phyloP scores from a whole-genome alignment of 2,329 filamentous ascomycete species.

The Seiridium cupressi region DNA sequence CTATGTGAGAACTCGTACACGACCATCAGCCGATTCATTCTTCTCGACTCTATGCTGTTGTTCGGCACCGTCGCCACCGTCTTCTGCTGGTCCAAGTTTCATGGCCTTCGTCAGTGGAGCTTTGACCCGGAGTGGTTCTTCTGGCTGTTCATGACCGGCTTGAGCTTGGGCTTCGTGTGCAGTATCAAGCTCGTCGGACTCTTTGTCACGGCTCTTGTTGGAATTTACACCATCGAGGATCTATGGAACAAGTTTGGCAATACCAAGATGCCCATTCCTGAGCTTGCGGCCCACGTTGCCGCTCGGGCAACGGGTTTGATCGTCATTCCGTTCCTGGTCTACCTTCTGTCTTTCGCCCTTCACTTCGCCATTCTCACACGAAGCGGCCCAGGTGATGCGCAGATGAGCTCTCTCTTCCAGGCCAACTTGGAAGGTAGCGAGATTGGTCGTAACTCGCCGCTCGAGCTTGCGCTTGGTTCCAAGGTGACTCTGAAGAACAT shows the following conservation, averaged over 20 bases:
- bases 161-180: slow-evolving; percentile 97
- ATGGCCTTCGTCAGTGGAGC: slow-evolving; percentile 78
- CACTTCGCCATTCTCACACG: slow-evolving; percentile 94
- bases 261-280: slow-evolving; percentile 70
- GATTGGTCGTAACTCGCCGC: slow-evolving; percentile 89
- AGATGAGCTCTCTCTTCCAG: slow-evolving; percentile 99
- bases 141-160: slow-evolving; percentile 89
- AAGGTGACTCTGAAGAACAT: slow-evolving; percentile 96
- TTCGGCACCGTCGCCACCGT: slow-evolving; percentile 98
- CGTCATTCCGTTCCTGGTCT: slow-evolving; percentile 82
- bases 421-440: slow-evolving; percentile 92
- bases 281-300: slow-evolving; percentile 73
- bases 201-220: slow-evolving; percentile 92
- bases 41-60: slow-evolving; percentile 96
- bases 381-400: slow-evolving; percentile 94
- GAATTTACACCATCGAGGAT: slow-evolving; percentile 93
- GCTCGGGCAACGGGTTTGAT: slow-evolving; percentile 86
- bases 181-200: slow-evolving; percentile 98
- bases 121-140: slow-evolving; percentile 92
- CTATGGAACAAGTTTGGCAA: slow-evolving; percentile 98
- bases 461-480: slow-evolving; percentile 88
- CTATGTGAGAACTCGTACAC: slow-evolving; percentile 99
- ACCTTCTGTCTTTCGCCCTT: slow-evolving; percentile 91
- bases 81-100: slow-evolving; percentile 96
- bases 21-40: slow-evolving; percentile 96